Conservation (phyloP, 2,329 filamentous ascomycete genomes). For the Fusarium sp. region DNA sequence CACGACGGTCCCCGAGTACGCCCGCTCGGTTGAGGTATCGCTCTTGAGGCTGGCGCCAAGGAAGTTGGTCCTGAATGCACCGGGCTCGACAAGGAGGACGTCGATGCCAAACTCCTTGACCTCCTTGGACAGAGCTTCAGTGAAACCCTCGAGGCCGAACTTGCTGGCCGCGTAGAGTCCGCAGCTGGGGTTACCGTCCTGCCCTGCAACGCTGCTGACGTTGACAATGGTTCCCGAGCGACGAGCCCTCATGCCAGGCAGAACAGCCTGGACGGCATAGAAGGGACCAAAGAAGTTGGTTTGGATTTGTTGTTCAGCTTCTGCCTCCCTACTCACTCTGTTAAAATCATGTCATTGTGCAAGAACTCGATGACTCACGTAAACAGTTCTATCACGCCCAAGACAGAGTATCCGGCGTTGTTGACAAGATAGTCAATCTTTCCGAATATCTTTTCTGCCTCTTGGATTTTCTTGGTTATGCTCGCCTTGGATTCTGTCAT, state of each 20-base stretch:
- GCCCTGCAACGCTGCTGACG: slow-evolving; percentile 59
- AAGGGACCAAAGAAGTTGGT: slow-evolving; percentile 64
- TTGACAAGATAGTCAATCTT: slow-evolving; percentile 65
- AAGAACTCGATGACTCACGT: slow-evolving; percentile 29
- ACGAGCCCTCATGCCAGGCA: slow-evolving; percentile 60
- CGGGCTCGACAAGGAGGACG: slow-evolving; percentile 61
- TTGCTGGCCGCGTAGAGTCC: slow-evolving; percentile 62
- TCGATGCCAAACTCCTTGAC: slow-evolving; percentile 57
- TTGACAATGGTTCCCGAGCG: slow-evolving; percentile 59
- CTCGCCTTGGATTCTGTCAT: slow-evolving; percentile 40
- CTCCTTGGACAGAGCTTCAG: slow-evolving; percentile 57
- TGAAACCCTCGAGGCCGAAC: slow-evolving; percentile 55
- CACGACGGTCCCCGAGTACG: slow-evolving; percentile 47
- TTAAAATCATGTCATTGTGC: slow-evolving; percentile 2
- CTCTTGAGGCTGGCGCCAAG: slow-evolving; percentile 45
- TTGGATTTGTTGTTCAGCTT: slow-evolving; percentile 56
- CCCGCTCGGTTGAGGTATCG: slow-evolving; percentile 31
- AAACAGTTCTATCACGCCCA: slow-evolving; percentile 41
- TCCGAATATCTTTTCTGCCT: slow-evolving; percentile 43
- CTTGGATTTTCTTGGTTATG: slow-evolving; percentile 40
- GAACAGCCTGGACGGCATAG: slow-evolving; percentile 59
- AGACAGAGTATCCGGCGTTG: slow-evolving; percentile 58
- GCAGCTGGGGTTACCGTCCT: slow-evolving; percentile 52
- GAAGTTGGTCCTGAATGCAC: slow-evolving; percentile 63
- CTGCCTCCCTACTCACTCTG: slow-evolving; percentile 46